These are phyloP conservation scores for Trichoderma oligosporum DNA, from an alignment of 2,329 filamentous ascomycete genomes.

Conservation along the genomic window DNA sequence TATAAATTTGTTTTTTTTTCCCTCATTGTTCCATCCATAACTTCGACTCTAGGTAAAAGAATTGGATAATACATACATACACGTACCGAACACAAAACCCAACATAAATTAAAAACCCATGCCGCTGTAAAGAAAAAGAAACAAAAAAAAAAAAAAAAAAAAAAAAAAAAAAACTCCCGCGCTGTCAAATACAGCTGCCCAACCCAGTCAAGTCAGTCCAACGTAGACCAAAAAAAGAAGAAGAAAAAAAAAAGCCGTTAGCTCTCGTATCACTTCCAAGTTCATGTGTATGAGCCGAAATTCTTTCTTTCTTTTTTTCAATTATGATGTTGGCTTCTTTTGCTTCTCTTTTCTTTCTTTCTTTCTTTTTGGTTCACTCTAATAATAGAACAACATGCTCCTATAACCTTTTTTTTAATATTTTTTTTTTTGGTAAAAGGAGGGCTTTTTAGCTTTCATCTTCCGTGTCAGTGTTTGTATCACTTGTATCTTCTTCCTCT, in stretches of 20 bases:
- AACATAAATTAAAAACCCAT: slow-evolving; percentile 22
- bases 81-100: background rate
- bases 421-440: too few species aligned
- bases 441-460: slow-evolving; percentile 40
- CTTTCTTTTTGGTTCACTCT: slow-evolving; percentile 9
- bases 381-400: slow-evolving; percentile 18
- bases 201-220: background rate
- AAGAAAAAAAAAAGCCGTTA: too few species aligned
- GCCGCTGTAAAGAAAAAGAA: background rate
- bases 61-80: slow-evolving; percentile 11
- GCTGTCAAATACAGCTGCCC: slow-evolving; percentile 9
- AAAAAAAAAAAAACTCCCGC: slow-evolving; percentile 19
- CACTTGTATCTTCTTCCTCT: slow-evolving; percentile 63
- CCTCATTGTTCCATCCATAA: background rate
- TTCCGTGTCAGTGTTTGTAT: slow-evolving; percentile 66
- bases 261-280: background rate
- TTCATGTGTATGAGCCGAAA: background rate
- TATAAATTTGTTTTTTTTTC: background rate
- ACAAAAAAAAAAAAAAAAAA: background rate
- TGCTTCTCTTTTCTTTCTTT: background rate
- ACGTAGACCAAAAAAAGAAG: background rate
- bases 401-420: slow-evolving; percentile 32
- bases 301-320: background rate
- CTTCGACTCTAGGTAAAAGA: background rate
- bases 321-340: background rate